Evolutionary conservation across 139 green algal species (phyloP).

Genomic region (Coelastrella sp.): DNA sequence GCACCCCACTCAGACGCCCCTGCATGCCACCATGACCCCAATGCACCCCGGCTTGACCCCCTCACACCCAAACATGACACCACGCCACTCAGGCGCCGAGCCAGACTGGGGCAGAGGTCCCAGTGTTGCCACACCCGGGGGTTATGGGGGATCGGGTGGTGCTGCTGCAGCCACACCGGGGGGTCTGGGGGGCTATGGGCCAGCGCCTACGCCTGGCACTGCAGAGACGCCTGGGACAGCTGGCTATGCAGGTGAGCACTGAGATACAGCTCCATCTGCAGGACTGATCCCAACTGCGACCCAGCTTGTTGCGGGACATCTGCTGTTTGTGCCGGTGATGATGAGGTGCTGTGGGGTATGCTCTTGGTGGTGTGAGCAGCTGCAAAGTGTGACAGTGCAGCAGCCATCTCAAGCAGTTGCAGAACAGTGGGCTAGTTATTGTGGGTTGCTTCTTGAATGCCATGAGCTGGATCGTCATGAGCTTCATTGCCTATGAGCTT

Average conservation of each 20-base stretch:
- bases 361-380: too few species aligned
- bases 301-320: background rate
- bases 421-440: too few species aligned
- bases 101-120: slow-evolving; percentile 1
- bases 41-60: slow-evolving; percentile 50
- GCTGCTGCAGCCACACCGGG: background rate
- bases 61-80: slow-evolving; percentile 50
- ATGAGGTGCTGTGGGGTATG: too few species aligned
- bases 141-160: background rate
- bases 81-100: slow-evolving; percentile 8
- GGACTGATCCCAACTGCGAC: background rate
- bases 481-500: too few species aligned
- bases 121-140: slow-evolving; percentile 16
- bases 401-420: too few species aligned
- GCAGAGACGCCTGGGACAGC: slow-evolving; percentile 40
- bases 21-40: slow-evolving; percentile 40
- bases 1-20: slow-evolving; percentile 15
- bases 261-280: background rate
- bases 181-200: background rate
- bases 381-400: too few species aligned
- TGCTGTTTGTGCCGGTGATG: too few species aligned
- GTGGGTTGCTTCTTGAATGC: too few species aligned
- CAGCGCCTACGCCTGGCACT: slow-evolving; percentile 40
- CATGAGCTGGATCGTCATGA: too few species aligned
- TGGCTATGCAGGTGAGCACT: background rate